Conservation (phyloP, 2,329 filamentous ascomycete species). For the Sclerotinia spermophila region DNA sequence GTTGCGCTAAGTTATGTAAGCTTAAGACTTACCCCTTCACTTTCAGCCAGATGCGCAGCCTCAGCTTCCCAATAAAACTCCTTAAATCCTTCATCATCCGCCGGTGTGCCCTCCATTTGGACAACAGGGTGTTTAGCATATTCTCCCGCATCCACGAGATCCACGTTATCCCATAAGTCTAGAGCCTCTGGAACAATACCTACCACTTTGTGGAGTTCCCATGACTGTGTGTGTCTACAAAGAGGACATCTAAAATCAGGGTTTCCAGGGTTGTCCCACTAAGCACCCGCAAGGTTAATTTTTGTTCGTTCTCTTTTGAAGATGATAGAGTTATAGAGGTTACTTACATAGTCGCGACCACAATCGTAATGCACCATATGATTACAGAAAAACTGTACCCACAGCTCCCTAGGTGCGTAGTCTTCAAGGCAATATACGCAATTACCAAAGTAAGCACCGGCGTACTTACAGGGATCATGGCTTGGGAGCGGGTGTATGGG, state of each 20-base stretch:
- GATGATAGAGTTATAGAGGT: background rate
- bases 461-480: background rate
- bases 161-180: slow-evolving; percentile 23
- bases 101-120: background rate
- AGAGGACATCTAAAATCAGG: slow-evolving; percentile 17
- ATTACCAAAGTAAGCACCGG: background rate
- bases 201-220: slow-evolving; percentile 6
- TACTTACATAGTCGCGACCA: slow-evolving; percentile 6
- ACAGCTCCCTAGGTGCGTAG: background rate
- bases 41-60: background rate
- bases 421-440: slow-evolving; percentile 20
- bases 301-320: background rate
- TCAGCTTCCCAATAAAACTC: slow-evolving; percentile 7
- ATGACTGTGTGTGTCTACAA: slow-evolving; percentile 12
- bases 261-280: slow-evolving; percentile 19
- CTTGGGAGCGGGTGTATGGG: slow-evolving; percentile 10
- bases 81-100: background rate
- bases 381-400: slow-evolving; percentile 23
- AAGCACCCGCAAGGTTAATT: background rate
- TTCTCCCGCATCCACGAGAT: background rate
- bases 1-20: background rate
- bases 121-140: background rate
- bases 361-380: slow-evolving; percentile 25
- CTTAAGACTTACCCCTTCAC: background rate
- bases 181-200: slow-evolving; percentile 19